phyloP scores from a whole-genome alignment of 192 early-diverging fungal genomes.

The Neocallimastix lanati region DNA sequence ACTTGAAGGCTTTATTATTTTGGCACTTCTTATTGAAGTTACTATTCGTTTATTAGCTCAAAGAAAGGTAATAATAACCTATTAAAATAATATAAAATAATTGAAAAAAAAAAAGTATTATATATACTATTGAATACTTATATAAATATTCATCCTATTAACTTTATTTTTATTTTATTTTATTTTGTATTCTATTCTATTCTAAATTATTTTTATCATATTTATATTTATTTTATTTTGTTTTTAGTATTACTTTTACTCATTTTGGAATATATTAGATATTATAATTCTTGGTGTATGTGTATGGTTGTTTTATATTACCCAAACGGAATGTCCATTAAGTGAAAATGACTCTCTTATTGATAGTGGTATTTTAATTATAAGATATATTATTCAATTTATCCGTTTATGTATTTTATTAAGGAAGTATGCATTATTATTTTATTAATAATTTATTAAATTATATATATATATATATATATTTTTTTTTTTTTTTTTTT shows the following conservation, averaged over 20 bases:
- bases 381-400: not conserved
- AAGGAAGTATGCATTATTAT: too few species aligned
- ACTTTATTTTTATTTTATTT: too few species aligned
- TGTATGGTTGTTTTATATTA: not conserved
- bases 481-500: too few species aligned
- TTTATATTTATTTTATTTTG: too few species aligned
- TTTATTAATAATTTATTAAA: too few species aligned
- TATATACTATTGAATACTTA: too few species aligned
- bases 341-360: not conserved
- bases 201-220: too few species aligned
- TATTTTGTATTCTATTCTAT: too few species aligned
- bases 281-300: not conserved
- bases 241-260: not conserved
- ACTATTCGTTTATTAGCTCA: not conserved
- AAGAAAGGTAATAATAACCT: not conserved
- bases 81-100: too few species aligned
- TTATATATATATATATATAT: too few species aligned
- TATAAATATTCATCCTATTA: too few species aligned
- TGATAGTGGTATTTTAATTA: not conserved
- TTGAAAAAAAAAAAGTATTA: too few species aligned
- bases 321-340: not conserved
- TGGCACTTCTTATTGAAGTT: not conserved
- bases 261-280: not conserved
- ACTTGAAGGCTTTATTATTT: not conserved
- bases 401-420: not conserved